A percentile compares a stretch with the other conserved stretches of the same genome.
Evolutionary conservation across 2,329 filamentous ascomycete genomes (phyloP).

Genomic region (Colletotrichum sp.): DNA sequence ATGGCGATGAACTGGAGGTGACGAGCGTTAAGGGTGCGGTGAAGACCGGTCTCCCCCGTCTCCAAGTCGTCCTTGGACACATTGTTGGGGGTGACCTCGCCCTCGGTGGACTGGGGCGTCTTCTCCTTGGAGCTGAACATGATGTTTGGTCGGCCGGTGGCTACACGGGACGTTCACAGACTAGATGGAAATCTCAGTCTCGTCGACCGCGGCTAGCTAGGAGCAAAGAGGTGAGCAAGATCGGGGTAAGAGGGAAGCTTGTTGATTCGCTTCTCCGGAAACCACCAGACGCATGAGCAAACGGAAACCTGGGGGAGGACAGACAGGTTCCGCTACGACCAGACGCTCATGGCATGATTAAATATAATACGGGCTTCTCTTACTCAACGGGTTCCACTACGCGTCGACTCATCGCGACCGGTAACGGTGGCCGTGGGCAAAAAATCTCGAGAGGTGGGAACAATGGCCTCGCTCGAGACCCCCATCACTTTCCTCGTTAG

Average conservation of each 20-base stretch:
- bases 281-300: conserved; percentile 14
- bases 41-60: conserved; percentile 37
- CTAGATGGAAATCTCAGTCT: neutral
- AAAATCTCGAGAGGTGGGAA: conserved; percentile 16
- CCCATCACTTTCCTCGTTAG: conserved; percentile 3
- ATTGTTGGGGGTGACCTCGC: conserved; percentile 15
- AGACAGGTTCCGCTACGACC: neutral
- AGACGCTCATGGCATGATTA: conserved; percentile 13
- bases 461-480: conserved; percentile 9
- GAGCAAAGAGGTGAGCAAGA: neutral
- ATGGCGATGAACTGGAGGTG: conserved; percentile 58
- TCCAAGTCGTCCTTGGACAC: conserved; percentile 37
- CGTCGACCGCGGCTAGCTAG: conserved; percentile 3
- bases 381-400: conserved; percentile 15
- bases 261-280: conserved; percentile 15
- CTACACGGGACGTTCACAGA: neutral
- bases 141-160: neutral
- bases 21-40: conserved; percentile 40
- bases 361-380: conserved; percentile 12
- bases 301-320: neutral
- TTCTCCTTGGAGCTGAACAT: conserved; percentile 21
- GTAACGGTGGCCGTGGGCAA: conserved; percentile 6
- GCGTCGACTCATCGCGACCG: conserved; percentile 18
- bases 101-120: conserved; percentile 11
- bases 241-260: neutral